These are phyloP conservation scores for Wickerhamomyces sp. DNA, from an alignment of 1,139 yeast species.

Conservation along the genomic window DNA sequence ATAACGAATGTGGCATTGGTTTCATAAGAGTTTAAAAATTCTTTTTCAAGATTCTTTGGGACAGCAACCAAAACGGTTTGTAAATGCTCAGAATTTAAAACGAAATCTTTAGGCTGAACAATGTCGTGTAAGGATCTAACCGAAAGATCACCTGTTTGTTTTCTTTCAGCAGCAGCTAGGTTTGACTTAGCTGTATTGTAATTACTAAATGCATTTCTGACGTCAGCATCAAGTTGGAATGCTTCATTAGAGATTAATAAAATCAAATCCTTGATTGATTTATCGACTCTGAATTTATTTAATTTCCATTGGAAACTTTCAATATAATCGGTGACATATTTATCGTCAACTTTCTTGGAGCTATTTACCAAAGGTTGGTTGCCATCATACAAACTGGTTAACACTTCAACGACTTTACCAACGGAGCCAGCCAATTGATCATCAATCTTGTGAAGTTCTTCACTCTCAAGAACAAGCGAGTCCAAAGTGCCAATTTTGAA, in stretches of 20 bases:
- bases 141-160: constrained; percentile 88
- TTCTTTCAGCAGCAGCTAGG: constrained; percentile 83
- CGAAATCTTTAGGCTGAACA: constrained; percentile 81
- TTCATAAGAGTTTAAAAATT: constrained; percentile 70
- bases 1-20: constrained; percentile 76
- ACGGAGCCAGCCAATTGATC: constrained; percentile 66
- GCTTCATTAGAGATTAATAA: constrained; percentile 72
- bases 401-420: constrained; percentile 70
- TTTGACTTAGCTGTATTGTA: constrained; percentile 83
- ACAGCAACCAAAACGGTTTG: constrained; percentile 83
- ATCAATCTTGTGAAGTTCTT: constrained; percentile 81
- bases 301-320: constrained; percentile 84
- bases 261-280: constrained; percentile 73
- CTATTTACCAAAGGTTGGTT: constrained; percentile 37
- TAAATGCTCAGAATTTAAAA: constrained; percentile 79
- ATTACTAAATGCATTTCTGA: constrained; percentile 60
- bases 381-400: constrained; percentile 47
- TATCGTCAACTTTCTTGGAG: constrained; percentile 47
- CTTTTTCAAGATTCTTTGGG: constrained; percentile 59
- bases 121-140: constrained; percentile 87
- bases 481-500: constrained; percentile 96
- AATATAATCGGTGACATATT: constrained; percentile 51
- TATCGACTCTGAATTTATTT: constrained; percentile 80
- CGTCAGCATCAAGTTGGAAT: constrained; percentile 75
- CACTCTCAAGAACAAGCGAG: constrained; percentile 84